Evolutionary conservation across 768 basidiomycete species (phyloP).

Genomic region (Galerina marginata): DNA sequence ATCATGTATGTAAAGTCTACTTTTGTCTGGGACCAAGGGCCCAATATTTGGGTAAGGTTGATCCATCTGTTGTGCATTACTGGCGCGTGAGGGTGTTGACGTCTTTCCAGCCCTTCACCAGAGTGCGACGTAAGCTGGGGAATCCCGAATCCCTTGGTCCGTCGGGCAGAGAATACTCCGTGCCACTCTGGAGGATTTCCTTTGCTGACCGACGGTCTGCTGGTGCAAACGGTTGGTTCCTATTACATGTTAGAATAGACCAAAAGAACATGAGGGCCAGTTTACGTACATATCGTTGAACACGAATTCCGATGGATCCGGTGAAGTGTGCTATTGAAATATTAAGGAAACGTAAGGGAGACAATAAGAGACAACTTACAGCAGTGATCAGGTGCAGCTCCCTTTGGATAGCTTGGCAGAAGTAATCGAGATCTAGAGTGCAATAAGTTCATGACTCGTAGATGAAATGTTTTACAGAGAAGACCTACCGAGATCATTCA

Average conservation of each 20-base stretch:
- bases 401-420: conserved; percentile 68
- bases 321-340: conserved; percentile 54
- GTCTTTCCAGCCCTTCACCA: conserved; percentile 48
- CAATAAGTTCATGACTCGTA: background rate
- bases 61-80: background rate
- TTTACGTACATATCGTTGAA: conserved; percentile 48
- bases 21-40: too few relatives aligned
- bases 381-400: conserved; percentile 77
- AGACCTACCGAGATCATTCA: conserved; percentile 63
- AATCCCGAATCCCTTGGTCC: conserved; percentile 36
- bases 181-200: conserved; percentile 44
- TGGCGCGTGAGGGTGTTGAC: conserved; percentile 43
- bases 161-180: conserved; percentile 37
- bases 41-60: too few relatives aligned
- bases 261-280: background rate
- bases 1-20: background rate
- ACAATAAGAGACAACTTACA: conserved; percentile 42
- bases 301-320: conserved; percentile 56
- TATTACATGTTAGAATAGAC: conserved; percentile 12
- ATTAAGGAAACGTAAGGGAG: background rate
- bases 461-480: background rate
- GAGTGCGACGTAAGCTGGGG: conserved; percentile 42
- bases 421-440: conserved; percentile 62
- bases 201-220: conserved; percentile 61
- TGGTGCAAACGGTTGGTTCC: conserved; percentile 77